phyloP scores from a whole-genome alignment of 352 stramenopile species.

The Peronospora destructor region DNA sequence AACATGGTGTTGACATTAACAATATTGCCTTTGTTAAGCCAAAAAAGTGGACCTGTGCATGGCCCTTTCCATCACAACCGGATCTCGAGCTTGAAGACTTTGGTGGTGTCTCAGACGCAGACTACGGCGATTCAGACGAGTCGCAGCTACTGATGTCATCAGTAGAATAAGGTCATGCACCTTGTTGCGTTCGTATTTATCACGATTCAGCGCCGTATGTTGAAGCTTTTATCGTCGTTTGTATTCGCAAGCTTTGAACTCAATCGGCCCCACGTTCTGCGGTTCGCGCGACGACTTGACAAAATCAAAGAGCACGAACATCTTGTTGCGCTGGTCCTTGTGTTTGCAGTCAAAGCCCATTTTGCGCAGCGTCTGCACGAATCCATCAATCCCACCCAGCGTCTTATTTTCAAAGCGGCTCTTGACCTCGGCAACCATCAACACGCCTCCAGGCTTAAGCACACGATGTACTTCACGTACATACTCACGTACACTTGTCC shows the following conservation, averaged over 20 bases:
- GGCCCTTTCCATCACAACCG: slow-evolving; percentile 42
- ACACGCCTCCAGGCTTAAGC: slow-evolving; percentile 87
- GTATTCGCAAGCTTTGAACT: slow-evolving; percentile 83
- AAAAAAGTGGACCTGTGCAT: slow-evolving; percentile 59
- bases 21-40: slow-evolving; percentile 52
- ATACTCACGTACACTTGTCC: slow-evolving; percentile 95
- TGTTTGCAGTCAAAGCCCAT: slow-evolving; percentile 68
- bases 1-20: slow-evolving; percentile 34
- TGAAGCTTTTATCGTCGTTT: slow-evolving; percentile 55
- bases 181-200: slow-evolving; percentile 2
- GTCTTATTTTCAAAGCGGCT: slow-evolving; percentile 72
- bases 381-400: slow-evolving; percentile 57
- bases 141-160: slow-evolving; percentile 11
- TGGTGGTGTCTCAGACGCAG: slow-evolving; percentile 33
- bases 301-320: slow-evolving; percentile 85
- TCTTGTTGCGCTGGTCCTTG: slow-evolving; percentile 79
- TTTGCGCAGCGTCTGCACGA: slow-evolving; percentile 47
- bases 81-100: slow-evolving; percentile 39
- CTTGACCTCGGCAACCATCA: slow-evolving; percentile 86
- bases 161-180: slow-evolving; percentile 12
- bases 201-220: not conserved
- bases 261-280: slow-evolving; percentile 44
- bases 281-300: slow-evolving; percentile 50
- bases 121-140: slow-evolving; percentile 40
- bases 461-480: slow-evolving; percentile 93